Evolutionary conservation across 1,139 yeast genomes (phyloP), one percentile per base, ranked within the genome.

Genomic region (Citeromyces hawaiiensis): DNA sequence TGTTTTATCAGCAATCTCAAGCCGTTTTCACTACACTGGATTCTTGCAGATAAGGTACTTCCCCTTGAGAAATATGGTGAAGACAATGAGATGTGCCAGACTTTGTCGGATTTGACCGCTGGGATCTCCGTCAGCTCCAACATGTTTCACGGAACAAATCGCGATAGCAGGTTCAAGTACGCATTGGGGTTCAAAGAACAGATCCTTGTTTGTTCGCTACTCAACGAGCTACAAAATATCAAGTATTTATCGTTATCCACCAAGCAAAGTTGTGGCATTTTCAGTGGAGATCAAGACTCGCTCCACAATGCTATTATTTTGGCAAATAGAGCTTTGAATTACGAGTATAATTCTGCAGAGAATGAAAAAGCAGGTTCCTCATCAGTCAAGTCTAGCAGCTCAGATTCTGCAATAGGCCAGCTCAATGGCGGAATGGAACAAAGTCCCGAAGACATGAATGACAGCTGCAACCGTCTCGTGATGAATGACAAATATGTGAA

Each of bases 291-390:
- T 48, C 63, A 61, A 40, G 66, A 65, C 44, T 56, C 60, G 30
- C 54, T 70, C 31, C 76, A 70, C 45, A 69, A 69, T 47, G 62
- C 73, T 1, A 62, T 70, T 31, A 68, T 70, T 25, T 52, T 68
- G 36, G 60, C 68, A 23, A 68, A 68, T 45, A 65, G 65, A 48
- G 61, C 67, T 14, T 57, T 68, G 36, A 63, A 61, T 38, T 45
- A 52, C 13, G 40, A 35, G 15, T 31, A 37, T 35, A 39, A 35
- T 38, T 15, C 35, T 17, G 35, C 19, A 11, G 19, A 21, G n/a
- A 21, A 33, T 33, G 35, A 33, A 6, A 17, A 17, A 33, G 35
- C 7, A 7, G 19, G 35, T 14, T 8, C 35, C 11, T 8, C 35
- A 21, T 19, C 29, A 15, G 8, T 35, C 11, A 13, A 14, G n/a